These are phyloP conservation scores for Zalaria sp. DNA, from an alignment of 2,329 filamentous ascomycete species.

Conservation along the genomic window DNA sequence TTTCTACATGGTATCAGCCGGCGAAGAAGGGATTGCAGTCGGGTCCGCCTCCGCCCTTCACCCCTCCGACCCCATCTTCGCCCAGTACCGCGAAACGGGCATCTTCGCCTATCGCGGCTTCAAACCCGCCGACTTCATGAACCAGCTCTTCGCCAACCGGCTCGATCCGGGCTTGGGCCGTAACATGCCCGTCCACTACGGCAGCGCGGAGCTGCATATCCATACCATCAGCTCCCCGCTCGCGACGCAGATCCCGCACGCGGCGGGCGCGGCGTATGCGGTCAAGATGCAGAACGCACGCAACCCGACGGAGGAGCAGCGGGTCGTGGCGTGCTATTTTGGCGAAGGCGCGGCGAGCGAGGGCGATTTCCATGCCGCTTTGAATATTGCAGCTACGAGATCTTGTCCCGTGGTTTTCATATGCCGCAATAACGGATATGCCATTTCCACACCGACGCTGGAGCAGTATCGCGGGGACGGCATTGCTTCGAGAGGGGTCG, in stretches of 20 bases:
- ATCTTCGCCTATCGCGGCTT: conserved; percentile 85
- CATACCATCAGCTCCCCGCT: conserved; percentile 78
- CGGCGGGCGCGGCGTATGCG: conserved; percentile 74
- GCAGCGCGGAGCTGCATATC: conserved; percentile 69
- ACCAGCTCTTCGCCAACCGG: conserved; percentile 77
- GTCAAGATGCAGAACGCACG: conserved; percentile 66
- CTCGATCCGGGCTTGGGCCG: conserved; percentile 68
- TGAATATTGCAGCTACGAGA: conserved; percentile 81
- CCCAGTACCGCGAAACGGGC: conserved; percentile 87
- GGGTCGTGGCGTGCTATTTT: conserved; percentile 73
- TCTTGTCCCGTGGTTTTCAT: conserved; percentile 83
- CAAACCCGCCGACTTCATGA: conserved; percentile 81
- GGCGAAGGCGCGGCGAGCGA: conserved; percentile 83
- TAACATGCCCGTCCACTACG: conserved; percentile 98
- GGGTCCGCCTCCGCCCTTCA: conserved; percentile 73
- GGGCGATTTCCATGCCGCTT: conserved; percentile 79
- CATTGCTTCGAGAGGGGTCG: conserved; percentile 72
- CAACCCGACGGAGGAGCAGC: conserved; percentile 51
- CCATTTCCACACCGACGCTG: conserved; percentile 76
- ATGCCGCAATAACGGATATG: conserved; percentile 86
- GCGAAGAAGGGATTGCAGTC: conserved; percentile 87
- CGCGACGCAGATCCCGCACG: conserved; percentile 81
- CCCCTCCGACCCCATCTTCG: conserved; percentile 81
- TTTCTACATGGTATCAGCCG: conserved; percentile 96
- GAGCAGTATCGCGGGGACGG: conserved; percentile 89